phyloP scores from a whole-genome alignment of 2,329 filamentous ascomycete genomes.

The Aureobasidium musti region DNA sequence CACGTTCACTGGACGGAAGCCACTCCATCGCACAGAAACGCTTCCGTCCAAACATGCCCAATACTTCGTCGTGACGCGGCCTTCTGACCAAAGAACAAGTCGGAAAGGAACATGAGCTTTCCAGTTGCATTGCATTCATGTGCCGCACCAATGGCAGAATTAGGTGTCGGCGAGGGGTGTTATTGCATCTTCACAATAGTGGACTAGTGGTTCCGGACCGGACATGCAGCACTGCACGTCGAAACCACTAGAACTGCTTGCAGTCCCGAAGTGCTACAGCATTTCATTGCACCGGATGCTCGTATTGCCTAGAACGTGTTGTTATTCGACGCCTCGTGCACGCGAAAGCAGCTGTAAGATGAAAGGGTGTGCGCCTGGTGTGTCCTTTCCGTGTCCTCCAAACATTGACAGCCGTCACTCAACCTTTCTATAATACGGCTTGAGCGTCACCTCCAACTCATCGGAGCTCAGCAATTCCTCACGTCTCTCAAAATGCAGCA shows the following conservation, averaged over 20 bases:
- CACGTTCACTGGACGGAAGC: neutral
- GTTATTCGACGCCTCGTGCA: neutral
- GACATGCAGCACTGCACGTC: neutral
- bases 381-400: neutral
- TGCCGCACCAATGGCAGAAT: constrained; percentile 1
- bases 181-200: neutral
- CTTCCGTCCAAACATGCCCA: neutral
- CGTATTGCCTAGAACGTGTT: neutral
- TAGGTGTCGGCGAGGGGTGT: neutral
- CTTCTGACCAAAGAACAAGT: neutral
- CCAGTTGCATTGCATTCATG: neutral
- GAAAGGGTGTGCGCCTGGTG: neutral
- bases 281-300: neutral
- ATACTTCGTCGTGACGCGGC: constrained; percentile 8
- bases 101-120: neutral
- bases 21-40: neutral
- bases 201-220: constrained; percentile 2
- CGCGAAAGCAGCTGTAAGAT: neutral
- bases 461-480: neutral
- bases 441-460: neutral
- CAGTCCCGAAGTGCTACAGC: constrained; percentile 9
- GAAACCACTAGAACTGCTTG: neutral
- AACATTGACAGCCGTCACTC: too few species aligned
- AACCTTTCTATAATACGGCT: neutral
- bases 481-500: neutral